Conservation (phyloP, 2,329 filamentous ascomycete species). For the Verticillium klebahnii region DNA sequence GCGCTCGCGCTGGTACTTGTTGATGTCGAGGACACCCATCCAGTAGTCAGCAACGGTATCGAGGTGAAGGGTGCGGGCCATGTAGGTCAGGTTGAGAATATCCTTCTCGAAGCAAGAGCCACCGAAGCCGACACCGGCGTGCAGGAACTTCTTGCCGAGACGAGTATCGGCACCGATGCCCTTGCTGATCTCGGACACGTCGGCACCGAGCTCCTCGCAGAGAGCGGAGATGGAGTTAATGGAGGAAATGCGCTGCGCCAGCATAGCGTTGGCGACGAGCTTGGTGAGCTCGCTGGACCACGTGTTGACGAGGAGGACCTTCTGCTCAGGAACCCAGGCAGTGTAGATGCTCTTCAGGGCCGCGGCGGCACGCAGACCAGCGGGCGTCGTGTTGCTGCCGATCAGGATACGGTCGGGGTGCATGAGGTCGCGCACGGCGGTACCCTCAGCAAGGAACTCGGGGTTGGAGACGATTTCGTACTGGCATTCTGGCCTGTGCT, state of each 20-base stretch:
- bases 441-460: slow-evolving; percentile 76
- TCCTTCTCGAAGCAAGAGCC: slow-evolving; percentile 83
- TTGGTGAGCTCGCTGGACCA: slow-evolving; percentile 79
- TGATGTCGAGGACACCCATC: slow-evolving; percentile 69
- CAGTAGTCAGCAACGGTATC: slow-evolving; percentile 73
- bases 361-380: slow-evolving; percentile 58
- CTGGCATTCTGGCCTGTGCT: slow-evolving; percentile 56
- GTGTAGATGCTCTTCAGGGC: slow-evolving; percentile 63
- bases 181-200: slow-evolving; percentile 66
- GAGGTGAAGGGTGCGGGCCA: slow-evolving; percentile 65
- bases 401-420: slow-evolving; percentile 71
- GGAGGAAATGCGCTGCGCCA: slow-evolving; percentile 75
- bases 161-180: slow-evolving; percentile 66
- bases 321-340: slow-evolving; percentile 62
- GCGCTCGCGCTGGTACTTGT: slow-evolving; percentile 67
- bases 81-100: slow-evolving; percentile 67
- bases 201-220: slow-evolving; percentile 70
- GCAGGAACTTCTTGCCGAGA: slow-evolving; percentile 69
- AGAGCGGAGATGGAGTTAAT: slow-evolving; percentile 80
- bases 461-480: slow-evolving; percentile 80
- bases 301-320: slow-evolving; percentile 68
- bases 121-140: slow-evolving; percentile 72
- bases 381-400: slow-evolving; percentile 58
- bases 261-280: slow-evolving; percentile 73
- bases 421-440: slow-evolving; percentile 66